Percentiles rank a stretch among this genome's conserved stretches.
Evolutionary conservation across 139 green algal species (phyloP).

Genomic region (Pseudopediastrum boryanum): DNA sequence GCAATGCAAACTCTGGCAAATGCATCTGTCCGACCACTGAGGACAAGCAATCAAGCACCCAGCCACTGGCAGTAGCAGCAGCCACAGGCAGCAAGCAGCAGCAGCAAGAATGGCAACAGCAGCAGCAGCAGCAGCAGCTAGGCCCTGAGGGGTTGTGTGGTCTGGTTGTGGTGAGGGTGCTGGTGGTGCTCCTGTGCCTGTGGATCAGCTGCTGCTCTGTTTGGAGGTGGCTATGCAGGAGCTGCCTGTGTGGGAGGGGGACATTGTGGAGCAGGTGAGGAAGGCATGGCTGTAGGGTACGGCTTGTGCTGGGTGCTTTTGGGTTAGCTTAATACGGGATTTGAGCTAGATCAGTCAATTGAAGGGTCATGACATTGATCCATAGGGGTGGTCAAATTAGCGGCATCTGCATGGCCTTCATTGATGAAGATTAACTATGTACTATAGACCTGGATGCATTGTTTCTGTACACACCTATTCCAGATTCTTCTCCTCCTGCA

Average conservation of each 20-base stretch:
- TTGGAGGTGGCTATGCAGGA: constrained; percentile 45
- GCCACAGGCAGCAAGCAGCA: background rate
- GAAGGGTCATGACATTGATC: too few species aligned
- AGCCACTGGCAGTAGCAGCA: background rate
- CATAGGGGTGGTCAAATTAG: too few species aligned
- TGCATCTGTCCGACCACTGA: too few species aligned
- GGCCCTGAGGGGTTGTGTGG: background rate
- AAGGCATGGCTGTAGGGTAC: constrained; percentile 1
- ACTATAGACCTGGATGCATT: too few species aligned
- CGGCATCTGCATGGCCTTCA: too few species aligned
- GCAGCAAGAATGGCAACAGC: background rate
- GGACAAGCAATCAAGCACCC: too few species aligned
- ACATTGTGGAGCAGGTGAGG: constrained; percentile 38
- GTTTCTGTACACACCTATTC: too few species aligned
- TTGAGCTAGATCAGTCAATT: too few species aligned
- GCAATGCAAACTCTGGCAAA: too few species aligned
- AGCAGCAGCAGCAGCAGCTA: background rate
- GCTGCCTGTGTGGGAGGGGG: constrained; percentile 50
- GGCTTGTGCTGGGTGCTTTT: background rate
- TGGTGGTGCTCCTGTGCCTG: background rate
- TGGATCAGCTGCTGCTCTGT: constrained; percentile 35
- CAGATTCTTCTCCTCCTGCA: too few species aligned
- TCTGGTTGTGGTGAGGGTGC: background rate
- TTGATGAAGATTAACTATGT: too few species aligned
- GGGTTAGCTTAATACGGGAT: too few species aligned